Evolutionary conservation across 306 rosid genomes (phyloP).

Genomic region (Trifolium fragiferum): DNA sequence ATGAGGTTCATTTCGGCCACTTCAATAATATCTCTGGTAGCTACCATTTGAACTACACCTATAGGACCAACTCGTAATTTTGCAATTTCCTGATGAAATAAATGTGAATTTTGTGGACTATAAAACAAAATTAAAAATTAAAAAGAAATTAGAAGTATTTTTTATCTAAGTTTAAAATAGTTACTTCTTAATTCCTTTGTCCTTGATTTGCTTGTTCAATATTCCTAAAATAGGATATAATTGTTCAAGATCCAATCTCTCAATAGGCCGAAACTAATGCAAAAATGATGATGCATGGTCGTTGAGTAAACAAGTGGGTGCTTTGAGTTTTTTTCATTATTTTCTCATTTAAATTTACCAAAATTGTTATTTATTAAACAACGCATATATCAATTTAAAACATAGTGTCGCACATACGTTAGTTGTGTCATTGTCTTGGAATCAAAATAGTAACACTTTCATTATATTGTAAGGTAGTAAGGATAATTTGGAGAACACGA

Average conservation of each 20-base stretch:
- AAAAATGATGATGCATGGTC: conserved; percentile 1
- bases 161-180: too few relatives aligned
- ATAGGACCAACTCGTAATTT: too few relatives aligned
- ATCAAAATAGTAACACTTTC: conserved; percentile 27
- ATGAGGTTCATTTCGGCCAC: too few relatives aligned
- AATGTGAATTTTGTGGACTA: too few relatives aligned
- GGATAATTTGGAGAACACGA: conserved; percentile 15
- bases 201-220: conserved; percentile 34
- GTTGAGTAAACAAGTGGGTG: conserved; percentile 33
- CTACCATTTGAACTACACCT: too few relatives aligned
- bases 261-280: conserved; percentile 32
- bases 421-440: conserved; percentile 12
- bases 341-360: conserved; percentile 2
- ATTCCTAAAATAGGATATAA: conserved; percentile 33
- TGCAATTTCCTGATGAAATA: too few relatives aligned
- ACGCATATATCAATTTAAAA: conserved; percentile 21
- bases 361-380: neutral
- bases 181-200: neutral
- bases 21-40: too few relatives aligned
- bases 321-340: neutral
- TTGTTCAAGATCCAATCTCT: conserved; percentile 43
- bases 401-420: neutral
- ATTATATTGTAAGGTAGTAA: neutral
- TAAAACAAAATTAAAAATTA: too few relatives aligned
- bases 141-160: too few relatives aligned